Evolutionary conservation across 1,139 yeast genomes (phyloP), one percentile per base, ranked within the genome.

Genomic region (Hyphopichia buzzinii): DNA sequence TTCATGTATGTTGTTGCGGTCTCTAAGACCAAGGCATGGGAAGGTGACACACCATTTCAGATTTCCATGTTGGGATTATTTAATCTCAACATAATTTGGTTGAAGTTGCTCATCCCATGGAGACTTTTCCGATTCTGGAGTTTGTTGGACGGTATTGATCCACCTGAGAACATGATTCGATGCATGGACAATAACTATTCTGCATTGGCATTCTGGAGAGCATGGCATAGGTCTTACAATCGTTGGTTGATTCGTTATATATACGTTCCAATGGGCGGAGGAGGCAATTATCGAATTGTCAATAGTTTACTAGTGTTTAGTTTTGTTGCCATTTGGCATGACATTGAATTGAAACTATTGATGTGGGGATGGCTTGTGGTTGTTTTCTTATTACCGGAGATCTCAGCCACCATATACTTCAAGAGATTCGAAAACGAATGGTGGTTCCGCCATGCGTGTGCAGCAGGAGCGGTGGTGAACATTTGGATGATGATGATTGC

Each of bases 401-500:
- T 88, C 30, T 52, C 74, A 6, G 84, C 87, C n/a, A 75, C 88
- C 0, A 53, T 56, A 14, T 62, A 50, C 40, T 68, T 57, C 52
- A 60, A 59, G 36, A 68, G 67, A 39, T 80, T 62, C 52, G 59
- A 63, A 16, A 49, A 62, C n/a, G 48, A 63, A 42, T 74, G 81
- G 69, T 82, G 92, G 86, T 94, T 74, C 59, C 76, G 97, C 44
- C 85, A 85, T 52, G 52, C 83, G 14, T 86, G 96, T 62, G 96
- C 89, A 0, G 49, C 78, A 6, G 99, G 98, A 1, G 96, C 92
- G 2, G 95, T 89, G 16, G 53, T 74, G 12, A 94, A 92, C 57
- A 84, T 94, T 40, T 90, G 97, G 96, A 77, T 90, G 84, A 92
- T 94, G 98, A 90, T 94, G 92, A 75, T 88, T 47, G 97, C 97